A percentile compares a stretch with the other conserved stretches of the same genome.
Evolutionary conservation across 331 rosid species (phyloP).

Genomic region (Spiraea crenata): DNA sequence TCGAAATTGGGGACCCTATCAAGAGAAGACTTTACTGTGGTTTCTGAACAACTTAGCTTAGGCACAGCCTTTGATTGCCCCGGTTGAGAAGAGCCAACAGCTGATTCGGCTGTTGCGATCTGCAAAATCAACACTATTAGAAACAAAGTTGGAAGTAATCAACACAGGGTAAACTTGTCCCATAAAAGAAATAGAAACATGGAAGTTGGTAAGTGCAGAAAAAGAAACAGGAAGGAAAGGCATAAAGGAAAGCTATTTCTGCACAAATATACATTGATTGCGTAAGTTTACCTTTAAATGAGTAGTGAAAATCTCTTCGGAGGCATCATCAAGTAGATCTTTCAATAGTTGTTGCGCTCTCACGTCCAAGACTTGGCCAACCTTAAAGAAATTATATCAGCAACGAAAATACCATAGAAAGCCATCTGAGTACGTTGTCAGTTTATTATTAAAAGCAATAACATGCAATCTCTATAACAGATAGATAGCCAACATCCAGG

Average conservation of each 20-base stretch:
- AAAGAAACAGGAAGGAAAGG: background rate
- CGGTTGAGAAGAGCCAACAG: slow-evolving; percentile 14
- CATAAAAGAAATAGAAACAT: background rate
- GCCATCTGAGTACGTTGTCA: background rate
- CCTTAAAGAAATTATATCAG: slow-evolving; percentile 1
- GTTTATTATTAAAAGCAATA: background rate
- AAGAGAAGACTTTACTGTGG: background rate
- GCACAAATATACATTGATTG: background rate
- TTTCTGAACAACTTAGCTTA: slow-evolving; percentile 2
- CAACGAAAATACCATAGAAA: slow-evolving; percentile 1
- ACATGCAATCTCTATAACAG: background rate
- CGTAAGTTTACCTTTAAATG: slow-evolving; percentile 44
- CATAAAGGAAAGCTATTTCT: background rate
- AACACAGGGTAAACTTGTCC: background rate
- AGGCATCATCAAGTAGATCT: slow-evolving; percentile 53
- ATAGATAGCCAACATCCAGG: background rate
- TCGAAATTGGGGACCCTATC: slow-evolving; percentile 9
- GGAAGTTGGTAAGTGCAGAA: background rate
- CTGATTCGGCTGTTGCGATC: slow-evolving; percentile 28
- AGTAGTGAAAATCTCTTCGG: slow-evolving; percentile 43
- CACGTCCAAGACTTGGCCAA: slow-evolving; percentile 37
- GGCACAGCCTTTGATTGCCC: slow-evolving; percentile 18
- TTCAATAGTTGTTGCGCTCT: slow-evolving; percentile 51
- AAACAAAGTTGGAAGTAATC: slow-evolving; percentile 8
- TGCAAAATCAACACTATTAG: slow-evolving; percentile 21